Evolutionary conservation across 345 rosid genomes (phyloP).

Genomic region (Populus tremula): DNA sequence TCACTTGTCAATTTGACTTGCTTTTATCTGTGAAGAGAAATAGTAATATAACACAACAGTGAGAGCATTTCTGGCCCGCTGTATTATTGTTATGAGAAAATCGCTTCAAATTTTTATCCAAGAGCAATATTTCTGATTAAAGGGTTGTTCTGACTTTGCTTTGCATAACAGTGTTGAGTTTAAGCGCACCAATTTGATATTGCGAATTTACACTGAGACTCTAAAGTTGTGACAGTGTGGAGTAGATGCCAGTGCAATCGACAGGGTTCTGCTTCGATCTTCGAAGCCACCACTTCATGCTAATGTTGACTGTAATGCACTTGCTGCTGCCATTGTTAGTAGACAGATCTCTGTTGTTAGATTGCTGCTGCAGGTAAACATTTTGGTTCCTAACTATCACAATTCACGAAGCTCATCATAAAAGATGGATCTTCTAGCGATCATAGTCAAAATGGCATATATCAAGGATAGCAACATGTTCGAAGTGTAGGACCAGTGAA

Average conservation of each 20-base stretch:
- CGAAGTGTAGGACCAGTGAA: background rate
- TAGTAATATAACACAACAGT: too few species aligned
- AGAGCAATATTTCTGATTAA: background rate
- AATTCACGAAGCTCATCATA: background rate
- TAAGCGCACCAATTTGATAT: background rate
- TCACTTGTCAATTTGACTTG: too few species aligned
- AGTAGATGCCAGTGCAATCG: constrained; percentile 25
- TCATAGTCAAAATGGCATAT: background rate
- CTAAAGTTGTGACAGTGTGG: constrained; percentile 26
- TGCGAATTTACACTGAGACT: constrained; percentile 4
- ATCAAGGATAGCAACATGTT: background rate
- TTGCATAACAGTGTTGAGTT: background rate
- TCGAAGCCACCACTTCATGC: constrained; percentile 27
- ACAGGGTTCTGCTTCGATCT: constrained; percentile 26
- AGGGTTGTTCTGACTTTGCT: background rate
- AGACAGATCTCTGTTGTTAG: constrained; percentile 26
- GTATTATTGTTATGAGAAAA: too few species aligned
- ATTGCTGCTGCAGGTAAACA: constrained; percentile 26
- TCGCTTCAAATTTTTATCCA: too few species aligned
- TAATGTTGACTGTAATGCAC: constrained; percentile 31
- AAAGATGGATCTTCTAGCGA: background rate
- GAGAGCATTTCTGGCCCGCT: too few species aligned
- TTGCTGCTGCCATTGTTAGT: constrained; percentile 30
- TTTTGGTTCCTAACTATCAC: background rate
- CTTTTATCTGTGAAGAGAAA: too few species aligned